Base-by-base conservation (phyloP, 345 rosid genomes). In the Salix udensis region DNA sequence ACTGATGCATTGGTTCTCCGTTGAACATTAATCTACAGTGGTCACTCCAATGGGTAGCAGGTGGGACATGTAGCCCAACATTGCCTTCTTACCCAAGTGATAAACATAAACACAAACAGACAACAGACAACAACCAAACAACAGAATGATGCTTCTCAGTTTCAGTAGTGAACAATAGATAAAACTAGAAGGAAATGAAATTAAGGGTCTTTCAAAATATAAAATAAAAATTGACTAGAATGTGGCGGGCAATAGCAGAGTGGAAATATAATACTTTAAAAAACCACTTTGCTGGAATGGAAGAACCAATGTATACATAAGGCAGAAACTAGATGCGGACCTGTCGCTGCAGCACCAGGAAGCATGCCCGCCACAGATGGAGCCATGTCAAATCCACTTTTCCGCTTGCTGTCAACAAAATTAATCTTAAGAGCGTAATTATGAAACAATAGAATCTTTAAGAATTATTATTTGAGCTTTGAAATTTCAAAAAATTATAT, bases 21-120 rank as follows among this genome's bases (percentile, higher is more conserved):
- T 80, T 71, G 75, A 72, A 75, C 79, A 75, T 58, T 65, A 71
- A 65, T 80, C 79, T 66, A 80, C 76, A 67, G 72, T 23, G 52
- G 76, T 62, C 79, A 65, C 73, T 67, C 79, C 76, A 2, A 75
- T 65, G 74, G 78, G 82, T 80, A 75, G 68, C 76, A 66, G 65
- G 73, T 71, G 76, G 79, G 76, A 80, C 76, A 80, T 75, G 79
- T 65, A 37, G 76, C 76, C 79, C 82, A 80, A 74, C 68, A 80
- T 80, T 80, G 82, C 79, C 82, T 80, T 80, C 82, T 80, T 75
- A 80, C 82, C 78, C 79, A 67, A 75, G 64, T 69, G 76, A 75
- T 71, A 70, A 66, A 66, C 82, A 80, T 52, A 80, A 69, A 75
- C 73, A 75, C 76, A 80, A 71, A 75, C 82, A 75, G 71, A 80